Conservation (phyloP, 1,284 basidiomycete genomes). For the Irpex lacteus region DNA sequence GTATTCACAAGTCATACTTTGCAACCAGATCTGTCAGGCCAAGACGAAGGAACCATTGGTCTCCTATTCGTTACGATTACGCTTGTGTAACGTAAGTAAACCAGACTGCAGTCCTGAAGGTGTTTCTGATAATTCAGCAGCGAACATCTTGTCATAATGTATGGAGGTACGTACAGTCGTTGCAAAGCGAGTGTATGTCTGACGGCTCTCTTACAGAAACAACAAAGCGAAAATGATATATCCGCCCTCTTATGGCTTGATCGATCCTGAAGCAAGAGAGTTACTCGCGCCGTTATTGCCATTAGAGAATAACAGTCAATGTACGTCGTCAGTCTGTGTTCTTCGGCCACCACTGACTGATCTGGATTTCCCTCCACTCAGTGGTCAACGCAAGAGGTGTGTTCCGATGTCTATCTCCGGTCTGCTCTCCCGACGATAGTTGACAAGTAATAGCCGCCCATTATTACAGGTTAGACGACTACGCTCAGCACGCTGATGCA, state of each 20-base stretch:
- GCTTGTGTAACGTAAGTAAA: constrained; percentile 21
- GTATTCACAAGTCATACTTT: background rate
- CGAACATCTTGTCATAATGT: background rate
- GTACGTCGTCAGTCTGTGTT: too few species aligned
- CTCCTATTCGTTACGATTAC: constrained; percentile 22
- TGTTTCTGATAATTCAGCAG: background rate
- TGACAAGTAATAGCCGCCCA: background rate
- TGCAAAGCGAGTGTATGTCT: background rate
- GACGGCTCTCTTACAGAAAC: background rate
- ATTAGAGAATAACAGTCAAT: too few species aligned
- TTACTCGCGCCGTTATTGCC: too few species aligned
- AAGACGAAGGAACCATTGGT: constrained; percentile 16
- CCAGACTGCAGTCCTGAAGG: background rate
- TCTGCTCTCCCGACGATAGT: too few species aligned
- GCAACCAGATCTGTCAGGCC: constrained; percentile 34
- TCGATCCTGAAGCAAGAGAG: too few species aligned
- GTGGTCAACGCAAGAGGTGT: constrained; percentile 14
- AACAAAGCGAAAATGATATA: background rate
- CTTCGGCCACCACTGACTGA: background rate
- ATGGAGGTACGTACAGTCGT: constrained; percentile 1
- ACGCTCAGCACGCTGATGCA: constrained; percentile 7
- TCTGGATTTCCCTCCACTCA: background rate
- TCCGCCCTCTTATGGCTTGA: background rate
- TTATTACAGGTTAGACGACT: constrained; percentile 16
- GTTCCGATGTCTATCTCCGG: background rate